Evolutionary conservation across 148 eudicot genomes (phyloP).

Genomic region (Rhododendron ferrugineum): DNA sequence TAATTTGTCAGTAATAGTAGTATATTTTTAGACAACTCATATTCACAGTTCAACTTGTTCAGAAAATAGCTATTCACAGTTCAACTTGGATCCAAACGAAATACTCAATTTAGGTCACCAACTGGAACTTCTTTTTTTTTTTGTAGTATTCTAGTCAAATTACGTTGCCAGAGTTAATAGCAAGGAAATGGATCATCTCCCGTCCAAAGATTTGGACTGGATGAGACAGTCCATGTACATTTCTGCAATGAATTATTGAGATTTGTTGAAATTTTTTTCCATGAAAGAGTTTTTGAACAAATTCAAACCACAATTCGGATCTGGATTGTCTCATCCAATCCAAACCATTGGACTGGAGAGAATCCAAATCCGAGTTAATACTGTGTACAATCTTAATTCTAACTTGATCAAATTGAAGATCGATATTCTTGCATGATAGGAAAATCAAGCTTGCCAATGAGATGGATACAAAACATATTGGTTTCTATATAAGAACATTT

Average conservation of each 20-base stretch:
- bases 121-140: neutral
- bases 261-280: no score
- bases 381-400: neutral
- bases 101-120: constrained; percentile 4
- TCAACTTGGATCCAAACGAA: neutral
- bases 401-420: neutral
- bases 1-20: neutral
- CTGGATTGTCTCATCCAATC: no score
- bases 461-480: neutral
- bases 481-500: neutral
- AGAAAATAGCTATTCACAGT: neutral
- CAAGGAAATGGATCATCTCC: no score
- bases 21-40: neutral
- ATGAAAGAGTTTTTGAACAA: no score
- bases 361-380: neutral
- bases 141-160: neutral
- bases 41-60: neutral
- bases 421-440: neutral
- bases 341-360: no score
- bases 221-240: no score
- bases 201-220: no score
- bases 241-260: no score
- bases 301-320: no score
- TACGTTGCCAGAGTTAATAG: neutral
- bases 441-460: neutral